Base-by-base conservation (phyloP, 306 rosid genomes). In the Lathyrus tuberosus region DNA sequence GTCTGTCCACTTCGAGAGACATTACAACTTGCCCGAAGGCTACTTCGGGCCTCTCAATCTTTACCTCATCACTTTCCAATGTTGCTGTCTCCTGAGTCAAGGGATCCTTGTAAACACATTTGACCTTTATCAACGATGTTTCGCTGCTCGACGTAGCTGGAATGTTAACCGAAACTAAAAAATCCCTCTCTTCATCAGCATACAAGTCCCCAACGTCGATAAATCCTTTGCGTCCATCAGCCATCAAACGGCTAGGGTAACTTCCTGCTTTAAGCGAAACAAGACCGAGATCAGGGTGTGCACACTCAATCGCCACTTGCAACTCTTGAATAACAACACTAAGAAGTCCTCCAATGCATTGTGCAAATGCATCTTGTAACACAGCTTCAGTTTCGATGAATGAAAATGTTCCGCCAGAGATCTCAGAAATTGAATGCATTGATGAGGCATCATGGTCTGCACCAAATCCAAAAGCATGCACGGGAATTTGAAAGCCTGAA, bases 141-240 rank as follows among this genome's bases (percentile, higher is more conserved):
- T 65, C 75, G 69, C 69, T 81, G 67, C 80, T 75, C 17, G 81
- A 67, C 63, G 87, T 85, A 26, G 86, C 70, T 0, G 99, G 99
- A 60, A 94, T 86, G 78, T 81, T 78, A 64, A 87, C 71, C 2
- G 95, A 90, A 70, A 88, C 96, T 38, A 94, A 88, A 79, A 94
- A 94, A 77, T 94, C 97, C 78, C 99, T 85, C 82, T 90, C 99
- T 75, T 94, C 99, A 60, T 94, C 99, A 0, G 99, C 97, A 79
- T 94, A 94, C 78, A 94, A 59, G 81, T 91, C 95, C 26, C 99
- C 99, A 5, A 94, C 88, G 17, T 91, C 92, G 53, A 94, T 85
- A 41, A 61, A 76, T 20, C 97, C 97, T 15, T 60, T 78, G 62
- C 81, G 85, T 10, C 88, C 88, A 72, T 83, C 87, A 37, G 65